Conservation (phyloP, 1,284 basidiomycete genomes). For the Salmacisia buchloeana region DNA sequence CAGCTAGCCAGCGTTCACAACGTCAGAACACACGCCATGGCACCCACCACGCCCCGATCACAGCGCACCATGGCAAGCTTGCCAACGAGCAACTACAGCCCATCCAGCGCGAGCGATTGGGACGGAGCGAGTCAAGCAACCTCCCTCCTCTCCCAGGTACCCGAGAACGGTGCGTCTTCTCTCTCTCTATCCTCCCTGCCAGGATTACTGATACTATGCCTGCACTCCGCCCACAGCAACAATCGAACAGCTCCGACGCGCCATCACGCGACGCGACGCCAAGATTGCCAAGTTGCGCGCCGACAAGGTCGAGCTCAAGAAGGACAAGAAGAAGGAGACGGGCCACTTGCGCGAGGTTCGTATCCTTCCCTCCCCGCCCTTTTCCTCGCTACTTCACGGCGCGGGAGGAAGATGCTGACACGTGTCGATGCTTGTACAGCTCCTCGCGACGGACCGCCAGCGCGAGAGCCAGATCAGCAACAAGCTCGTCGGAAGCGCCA, state of each 20-base stretch:
- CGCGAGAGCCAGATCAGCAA: not conserved
- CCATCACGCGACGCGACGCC: not conserved
- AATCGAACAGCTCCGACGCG: not conserved
- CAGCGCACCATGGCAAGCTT: not conserved
- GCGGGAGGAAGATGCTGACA: not conserved
- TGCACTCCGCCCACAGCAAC: too few species aligned
- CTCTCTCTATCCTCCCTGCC: not conserved
- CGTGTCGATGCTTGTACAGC: not conserved
- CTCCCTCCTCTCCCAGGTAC: not conserved
- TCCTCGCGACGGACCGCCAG: not conserved
- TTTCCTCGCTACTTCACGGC: not conserved
- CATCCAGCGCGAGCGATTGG: not conserved
- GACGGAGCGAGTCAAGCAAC: not conserved
- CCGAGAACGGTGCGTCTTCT: not conserved
- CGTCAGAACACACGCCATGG: not conserved
- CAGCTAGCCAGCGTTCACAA: not conserved
- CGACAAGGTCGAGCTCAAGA: not conserved
- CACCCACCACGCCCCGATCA: not conserved
- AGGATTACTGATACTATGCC: too few species aligned
- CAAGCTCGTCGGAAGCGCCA: not conserved
- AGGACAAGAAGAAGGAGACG: not conserved
- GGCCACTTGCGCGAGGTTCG: not conserved
- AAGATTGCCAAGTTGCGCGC: not conserved
- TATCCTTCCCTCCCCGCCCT: not conserved
- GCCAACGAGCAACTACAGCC: not conserved